Evolutionary conservation across 192 early-diverging fungal genomes (phyloP), one percentile per base, ranked within the genome.

Genomic region (Mycoemilia scoparia): DNA sequence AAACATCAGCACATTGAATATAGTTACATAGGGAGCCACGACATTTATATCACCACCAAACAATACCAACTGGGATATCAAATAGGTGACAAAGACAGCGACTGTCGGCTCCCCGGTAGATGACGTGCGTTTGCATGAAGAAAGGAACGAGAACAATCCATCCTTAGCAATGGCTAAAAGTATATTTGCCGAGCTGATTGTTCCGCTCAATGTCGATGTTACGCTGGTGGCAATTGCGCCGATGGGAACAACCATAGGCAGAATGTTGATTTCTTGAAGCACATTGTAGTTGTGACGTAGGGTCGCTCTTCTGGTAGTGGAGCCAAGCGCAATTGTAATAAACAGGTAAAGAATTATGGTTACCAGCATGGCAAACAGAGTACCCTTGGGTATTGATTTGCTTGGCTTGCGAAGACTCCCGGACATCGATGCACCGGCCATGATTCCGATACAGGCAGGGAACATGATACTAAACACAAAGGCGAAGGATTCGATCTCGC

Each of bases 401-500:
- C 67, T 66, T 5, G 76, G 76, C 38, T 70, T 69, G 37, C 67
- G 58, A 31, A 79, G 56, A 24, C 70, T 60, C 14, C 74, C 73
- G n/a, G 71, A 74, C 67, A 79, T 67, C 14, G 73, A 73, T 0
- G 73, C 76, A 13, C 76, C 76, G 11, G 74, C 71, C 46, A 77
- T 64, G 15, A 77, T 69, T 22, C 75, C 76, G 30, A 67, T 69
- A 29, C 76, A 79, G 22, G 71, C 74, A 0, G 76, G 76, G 45
- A 79, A 79, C 14, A 79, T 51, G 6, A 79, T 60, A 29, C 69
- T 65, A 29, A 79, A 70, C 24, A 76, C 64, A 1, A 51, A 56
- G 34, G 60, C 49, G 13, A 61, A 46, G 1, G 62, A 67, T 39
- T 76, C 63, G 2, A 48, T 36, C 12, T 57, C 29, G 11, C 52